Conservation (phyloP, 1,139 yeast genomes). For the Diutina sp. region DNA sequence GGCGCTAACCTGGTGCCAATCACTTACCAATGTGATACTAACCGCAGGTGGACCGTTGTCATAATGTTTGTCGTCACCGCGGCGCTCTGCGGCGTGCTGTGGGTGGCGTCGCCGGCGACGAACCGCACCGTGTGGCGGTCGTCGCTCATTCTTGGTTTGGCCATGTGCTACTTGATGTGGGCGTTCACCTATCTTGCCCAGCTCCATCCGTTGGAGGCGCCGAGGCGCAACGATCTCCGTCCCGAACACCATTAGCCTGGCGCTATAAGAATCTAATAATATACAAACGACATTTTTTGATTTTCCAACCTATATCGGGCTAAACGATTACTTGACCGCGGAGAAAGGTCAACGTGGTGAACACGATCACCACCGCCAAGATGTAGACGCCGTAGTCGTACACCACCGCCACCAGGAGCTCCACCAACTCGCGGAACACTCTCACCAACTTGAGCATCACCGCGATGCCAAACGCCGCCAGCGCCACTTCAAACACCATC, state of each 20-base stretch:
- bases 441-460: neutral
- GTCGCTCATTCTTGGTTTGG: constrained; percentile 64
- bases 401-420: neutral
- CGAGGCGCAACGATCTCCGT: constrained; percentile 67
- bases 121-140: constrained; percentile 79
- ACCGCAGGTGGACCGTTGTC: constrained; percentile 57
- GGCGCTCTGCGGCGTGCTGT: constrained; percentile 46
- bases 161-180: constrained; percentile 94
- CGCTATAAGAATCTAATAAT: neutral
- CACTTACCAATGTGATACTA: neutral
- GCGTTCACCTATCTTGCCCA: constrained; percentile 78
- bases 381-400: neutral
- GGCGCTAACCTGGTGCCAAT: too few relatives aligned
- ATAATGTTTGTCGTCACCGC: constrained; percentile 50
- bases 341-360: neutral
- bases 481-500: neutral
- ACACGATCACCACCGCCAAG: neutral
- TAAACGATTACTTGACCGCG: neutral
- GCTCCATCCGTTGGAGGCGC: constrained; percentile 70
- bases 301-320: neutral
- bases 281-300: neutral
- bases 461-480: neutral
- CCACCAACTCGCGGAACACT: neutral
- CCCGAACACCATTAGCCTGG: constrained; percentile 30
- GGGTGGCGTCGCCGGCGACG: constrained; percentile 50